Evolutionary conservation across 1,284 basidiomycete genomes (phyloP), one percentile per base, ranked within the genome.

Genomic region (Stygiomarasmius scandens): DNA sequence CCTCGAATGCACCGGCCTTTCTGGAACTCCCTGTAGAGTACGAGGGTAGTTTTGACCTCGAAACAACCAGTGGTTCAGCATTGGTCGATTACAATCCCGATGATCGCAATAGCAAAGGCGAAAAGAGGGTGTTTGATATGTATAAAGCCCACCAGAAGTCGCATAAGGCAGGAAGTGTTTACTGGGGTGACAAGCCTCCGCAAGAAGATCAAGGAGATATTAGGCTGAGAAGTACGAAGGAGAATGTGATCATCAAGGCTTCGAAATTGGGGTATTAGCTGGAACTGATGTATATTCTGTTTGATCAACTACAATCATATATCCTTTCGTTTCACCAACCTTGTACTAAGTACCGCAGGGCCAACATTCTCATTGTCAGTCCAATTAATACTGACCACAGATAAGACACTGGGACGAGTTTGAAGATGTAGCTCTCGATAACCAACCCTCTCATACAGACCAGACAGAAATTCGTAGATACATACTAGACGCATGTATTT

Each of bases 171-270:
- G 51, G 51, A 16, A 52, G 19, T 6, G 36, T 52, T 14, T 52
- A 41, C 36, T 52, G 34, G 51, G 51, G 36, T n/a, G 36, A 52
- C 8, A 20, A 52, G 27, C 36, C 24, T 16, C 51, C 51, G n/a
- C 14, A 43, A n/a, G 36, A 20, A 24, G 43, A 43, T 4, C 38
- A 41, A 36, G 51, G 51, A 12, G 38, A 43, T 44, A 36, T 52
- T n/a, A 52, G 19, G 2, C 22, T 52, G 38, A 52, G 19, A 34
- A 52, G 36, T 8, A 52, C 51, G n/a, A 8, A 52, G 36, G 12
- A 22, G 23, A 22, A 52, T 52, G 51, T 52, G 24, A 41, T 16
- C 8, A 19, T 41, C 38, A 8, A 6, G 12, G 5, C 5, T 12
- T 32, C 29, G 29, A 5, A 32, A 32, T 32, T 5, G 12, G 29